Evolutionary conservation across 352 stramenopile genomes (phyloP).

Genomic region (Phytopythium mirpurense): DNA sequence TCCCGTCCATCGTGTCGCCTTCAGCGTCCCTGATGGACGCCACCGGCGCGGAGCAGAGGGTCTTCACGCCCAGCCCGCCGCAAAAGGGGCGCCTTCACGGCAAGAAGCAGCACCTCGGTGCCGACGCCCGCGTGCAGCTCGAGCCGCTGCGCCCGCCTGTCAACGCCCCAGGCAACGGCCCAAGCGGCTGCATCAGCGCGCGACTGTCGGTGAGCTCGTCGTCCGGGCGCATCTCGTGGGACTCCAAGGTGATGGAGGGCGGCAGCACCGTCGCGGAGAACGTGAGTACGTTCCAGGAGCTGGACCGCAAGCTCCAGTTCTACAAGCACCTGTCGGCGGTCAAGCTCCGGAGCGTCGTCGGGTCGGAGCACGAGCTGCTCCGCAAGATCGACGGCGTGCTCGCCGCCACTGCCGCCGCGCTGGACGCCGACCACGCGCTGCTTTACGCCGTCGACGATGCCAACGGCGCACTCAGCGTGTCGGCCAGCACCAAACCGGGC

Average conservation of each 20-base stretch:
- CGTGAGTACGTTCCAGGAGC: slow-evolving; percentile 21
- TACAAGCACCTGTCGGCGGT: slow-evolving; percentile 49
- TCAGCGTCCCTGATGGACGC: slow-evolving; percentile 2
- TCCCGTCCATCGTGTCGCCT: slow-evolving; percentile 44
- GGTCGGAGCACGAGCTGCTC: slow-evolving; percentile 35
- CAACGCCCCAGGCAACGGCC: background rate
- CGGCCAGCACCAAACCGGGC: slow-evolving; percentile 36
- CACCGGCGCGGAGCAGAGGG: slow-evolving; percentile 15
- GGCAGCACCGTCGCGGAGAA: slow-evolving; percentile 34
- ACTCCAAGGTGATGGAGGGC: slow-evolving; percentile 30
- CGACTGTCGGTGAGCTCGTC: slow-evolving; percentile 33
- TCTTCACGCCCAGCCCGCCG: slow-evolving; percentile 47
- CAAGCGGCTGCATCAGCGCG: slow-evolving; percentile 11
- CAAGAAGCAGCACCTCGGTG: slow-evolving; percentile 48
- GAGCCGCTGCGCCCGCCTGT: slow-evolving; percentile 44
- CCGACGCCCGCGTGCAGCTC: slow-evolving; percentile 55
- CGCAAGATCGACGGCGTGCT: slow-evolving; percentile 41
- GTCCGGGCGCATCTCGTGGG: slow-evolving; percentile 32
- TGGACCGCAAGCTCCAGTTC: slow-evolving; percentile 50
- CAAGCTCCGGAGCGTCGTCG: slow-evolving; percentile 38
- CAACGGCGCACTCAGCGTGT: slow-evolving; percentile 31
- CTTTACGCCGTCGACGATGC: slow-evolving; percentile 49
- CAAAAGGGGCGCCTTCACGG: slow-evolving; percentile 40
- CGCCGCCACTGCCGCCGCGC: slow-evolving; percentile 23
- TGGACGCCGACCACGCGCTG: slow-evolving; percentile 42